Evolutionary conservation across 805 yeast species (phyloP).

Genomic region (Kuraishia hungarica): DNA sequence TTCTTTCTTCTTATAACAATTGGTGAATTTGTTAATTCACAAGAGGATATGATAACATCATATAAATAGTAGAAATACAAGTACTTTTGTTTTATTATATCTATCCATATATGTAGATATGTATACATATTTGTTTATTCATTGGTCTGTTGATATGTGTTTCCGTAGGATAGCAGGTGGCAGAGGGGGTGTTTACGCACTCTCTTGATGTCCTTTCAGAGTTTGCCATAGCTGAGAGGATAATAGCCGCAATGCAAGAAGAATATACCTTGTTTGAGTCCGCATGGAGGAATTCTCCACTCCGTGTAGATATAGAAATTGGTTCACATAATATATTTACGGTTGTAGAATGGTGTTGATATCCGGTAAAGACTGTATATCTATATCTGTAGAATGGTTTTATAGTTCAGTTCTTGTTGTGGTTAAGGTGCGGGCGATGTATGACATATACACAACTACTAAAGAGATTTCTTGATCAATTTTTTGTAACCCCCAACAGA

Average conservation of each 20-base stretch:
- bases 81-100: not conserved
- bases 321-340: constrained; percentile 12
- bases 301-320: constrained; percentile 21
- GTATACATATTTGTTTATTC: not conserved
- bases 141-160: not conserved
- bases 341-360: not conserved
- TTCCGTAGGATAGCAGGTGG: not conserved
- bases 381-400: too few relatives aligned
- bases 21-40: not conserved
- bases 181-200: not conserved
- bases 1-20: not conserved
- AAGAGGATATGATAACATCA: too few relatives aligned
- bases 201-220: not conserved
- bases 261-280: constrained; percentile 21
- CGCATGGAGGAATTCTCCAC: constrained; percentile 12
- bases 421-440: too few relatives aligned
- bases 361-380: too few relatives aligned
- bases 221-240: not conserved
- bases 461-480: constrained; percentile 18
- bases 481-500: constrained; percentile 48
- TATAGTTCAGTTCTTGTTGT: too few relatives aligned
- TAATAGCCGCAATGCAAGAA: constrained; percentile 11
- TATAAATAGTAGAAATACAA: too few relatives aligned
- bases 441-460: too few relatives aligned
- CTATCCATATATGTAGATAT: not conserved